Conservation (phyloP, 2,329 filamentous ascomycete species). For the Hypoxylon sp. region DNA sequence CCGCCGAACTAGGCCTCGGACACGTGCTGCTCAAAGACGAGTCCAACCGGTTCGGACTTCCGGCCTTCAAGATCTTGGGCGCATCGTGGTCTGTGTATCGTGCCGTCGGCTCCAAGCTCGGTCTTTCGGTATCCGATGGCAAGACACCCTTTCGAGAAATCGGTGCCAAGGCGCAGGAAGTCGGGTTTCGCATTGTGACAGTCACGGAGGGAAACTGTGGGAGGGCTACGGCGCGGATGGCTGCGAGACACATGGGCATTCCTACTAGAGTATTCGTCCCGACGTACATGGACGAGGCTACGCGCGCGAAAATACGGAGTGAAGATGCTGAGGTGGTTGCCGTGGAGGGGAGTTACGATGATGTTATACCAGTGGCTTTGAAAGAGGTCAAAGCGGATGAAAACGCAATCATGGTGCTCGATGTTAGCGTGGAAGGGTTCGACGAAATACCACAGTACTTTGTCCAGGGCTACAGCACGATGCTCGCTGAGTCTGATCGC, state of each 20-base stretch:
- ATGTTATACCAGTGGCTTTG: slow-evolving; percentile 61
- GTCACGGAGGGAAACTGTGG: slow-evolving; percentile 83
- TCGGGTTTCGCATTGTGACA: slow-evolving; percentile 60
- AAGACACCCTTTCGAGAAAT: slow-evolving; percentile 37
- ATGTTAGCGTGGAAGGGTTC: slow-evolving; percentile 73
- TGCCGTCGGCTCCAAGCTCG: slow-evolving; percentile 57
- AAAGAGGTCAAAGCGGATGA: slow-evolving; percentile 50
- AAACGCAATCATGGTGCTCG: slow-evolving; percentile 68
- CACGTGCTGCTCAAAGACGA: slow-evolving; percentile 76
- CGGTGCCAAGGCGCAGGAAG: slow-evolving; percentile 32
- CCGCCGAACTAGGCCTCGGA: slow-evolving; percentile 64
- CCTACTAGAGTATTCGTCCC: slow-evolving; percentile 70
- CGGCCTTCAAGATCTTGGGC: slow-evolving; percentile 82
- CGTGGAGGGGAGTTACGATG: slow-evolving; percentile 70
- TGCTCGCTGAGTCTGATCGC: slow-evolving; percentile 72
- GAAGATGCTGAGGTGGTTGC: slow-evolving; percentile 70
- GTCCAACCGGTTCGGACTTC: slow-evolving; percentile 71
- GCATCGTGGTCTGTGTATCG: slow-evolving; percentile 77
- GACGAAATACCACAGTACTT: slow-evolving; percentile 75
- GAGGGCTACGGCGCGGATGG: slow-evolving; percentile 75
- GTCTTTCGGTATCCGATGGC: slow-evolving; percentile 51
- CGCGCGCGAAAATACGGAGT: slow-evolving; percentile 61
- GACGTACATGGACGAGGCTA: slow-evolving; percentile 60
- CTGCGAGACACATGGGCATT: slow-evolving; percentile 60
- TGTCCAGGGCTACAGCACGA: slow-evolving; percentile 79